phyloP scores from a whole-genome alignment of 2,329 filamentous ascomycete genomes.

The Fusarium cyanostomum region DNA sequence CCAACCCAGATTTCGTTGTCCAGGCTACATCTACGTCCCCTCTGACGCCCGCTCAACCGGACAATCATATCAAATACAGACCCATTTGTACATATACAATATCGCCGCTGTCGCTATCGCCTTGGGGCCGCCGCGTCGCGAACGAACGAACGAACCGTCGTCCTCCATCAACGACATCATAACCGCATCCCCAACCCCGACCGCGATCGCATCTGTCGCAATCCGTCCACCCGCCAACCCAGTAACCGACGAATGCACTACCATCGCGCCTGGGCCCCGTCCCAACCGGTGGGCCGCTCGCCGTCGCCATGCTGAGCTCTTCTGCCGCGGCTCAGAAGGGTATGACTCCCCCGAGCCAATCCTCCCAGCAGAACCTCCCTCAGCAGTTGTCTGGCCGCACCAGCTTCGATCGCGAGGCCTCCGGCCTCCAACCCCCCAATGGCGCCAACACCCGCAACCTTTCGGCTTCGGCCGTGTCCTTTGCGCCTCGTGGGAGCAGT shows the following conservation, averaged over 20 bases:
- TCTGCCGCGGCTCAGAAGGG: slow-evolving; percentile 47
- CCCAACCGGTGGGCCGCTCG: slow-evolving; percentile 51
- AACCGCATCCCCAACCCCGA: slow-evolving; percentile 12
- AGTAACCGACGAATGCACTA: slow-evolving; percentile 50
- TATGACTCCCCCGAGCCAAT: slow-evolving; percentile 46
- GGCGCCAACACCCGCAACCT: slow-evolving; percentile 56
- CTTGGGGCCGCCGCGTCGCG: not conserved
- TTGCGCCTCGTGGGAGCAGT: slow-evolving; percentile 73
- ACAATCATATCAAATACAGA: slow-evolving; percentile 12
- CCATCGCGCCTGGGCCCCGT: slow-evolving; percentile 50
- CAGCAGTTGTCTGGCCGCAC: slow-evolving; percentile 42
- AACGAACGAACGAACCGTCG: slow-evolving; percentile 12
- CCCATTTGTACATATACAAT: slow-evolving; percentile 1
- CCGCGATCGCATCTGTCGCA: slow-evolving; percentile 29
- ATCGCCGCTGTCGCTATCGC: not conserved
- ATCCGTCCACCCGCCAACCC: slow-evolving; percentile 12
- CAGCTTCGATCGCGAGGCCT: slow-evolving; percentile 64
- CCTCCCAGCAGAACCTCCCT: slow-evolving; percentile 51
- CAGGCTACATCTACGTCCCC: slow-evolving; percentile 9
- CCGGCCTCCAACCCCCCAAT: slow-evolving; percentile 60
- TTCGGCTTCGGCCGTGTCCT: slow-evolving; percentile 66
- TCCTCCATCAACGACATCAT: slow-evolving; percentile 7
- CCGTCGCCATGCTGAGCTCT: slow-evolving; percentile 47
- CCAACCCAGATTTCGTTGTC: slow-evolving; percentile 17
- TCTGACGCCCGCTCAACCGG: slow-evolving; percentile 7